These are phyloP conservation scores for Nicotiana knightiana DNA, from an alignment of 257 asterid species.

Conservation along the genomic window DNA sequence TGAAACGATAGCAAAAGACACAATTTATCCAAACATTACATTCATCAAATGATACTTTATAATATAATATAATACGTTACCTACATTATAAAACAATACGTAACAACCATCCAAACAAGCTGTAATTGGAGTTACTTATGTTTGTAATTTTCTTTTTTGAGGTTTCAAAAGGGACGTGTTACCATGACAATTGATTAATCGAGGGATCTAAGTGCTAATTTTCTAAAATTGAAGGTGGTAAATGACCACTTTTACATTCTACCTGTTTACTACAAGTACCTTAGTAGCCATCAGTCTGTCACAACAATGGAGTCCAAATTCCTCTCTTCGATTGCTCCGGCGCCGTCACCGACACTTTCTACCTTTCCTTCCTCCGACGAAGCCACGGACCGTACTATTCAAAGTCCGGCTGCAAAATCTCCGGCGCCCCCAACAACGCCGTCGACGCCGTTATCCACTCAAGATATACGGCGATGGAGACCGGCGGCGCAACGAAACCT, in stretches of 20 bases:
- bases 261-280: neutral
- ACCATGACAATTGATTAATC: neutral
- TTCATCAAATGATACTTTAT: too few species aligned
- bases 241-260: neutral
- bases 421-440: constrained; percentile 19
- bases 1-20: too few species aligned
- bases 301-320: constrained; percentile 2
- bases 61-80: too few species aligned
- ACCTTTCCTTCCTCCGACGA: neutral
- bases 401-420: constrained; percentile 1
- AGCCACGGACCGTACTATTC: neutral
- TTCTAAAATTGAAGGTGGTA: neutral
- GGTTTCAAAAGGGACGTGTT: neutral
- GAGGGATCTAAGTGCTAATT: neutral
- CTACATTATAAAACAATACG: too few species aligned
- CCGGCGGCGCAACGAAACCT: constrained; percentile 83
- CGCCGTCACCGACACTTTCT: neutral
- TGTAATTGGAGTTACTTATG: too few species aligned
- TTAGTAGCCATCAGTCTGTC: neutral
- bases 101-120: too few species aligned
- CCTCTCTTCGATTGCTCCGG: neutral
- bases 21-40: too few species aligned
- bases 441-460: constrained; percentile 27
- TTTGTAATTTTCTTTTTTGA: too few species aligned
- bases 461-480: constrained; percentile 60